Conservation (phyloP, 2,329 filamentous ascomycete species). For the Diplodia seriata region DNA sequence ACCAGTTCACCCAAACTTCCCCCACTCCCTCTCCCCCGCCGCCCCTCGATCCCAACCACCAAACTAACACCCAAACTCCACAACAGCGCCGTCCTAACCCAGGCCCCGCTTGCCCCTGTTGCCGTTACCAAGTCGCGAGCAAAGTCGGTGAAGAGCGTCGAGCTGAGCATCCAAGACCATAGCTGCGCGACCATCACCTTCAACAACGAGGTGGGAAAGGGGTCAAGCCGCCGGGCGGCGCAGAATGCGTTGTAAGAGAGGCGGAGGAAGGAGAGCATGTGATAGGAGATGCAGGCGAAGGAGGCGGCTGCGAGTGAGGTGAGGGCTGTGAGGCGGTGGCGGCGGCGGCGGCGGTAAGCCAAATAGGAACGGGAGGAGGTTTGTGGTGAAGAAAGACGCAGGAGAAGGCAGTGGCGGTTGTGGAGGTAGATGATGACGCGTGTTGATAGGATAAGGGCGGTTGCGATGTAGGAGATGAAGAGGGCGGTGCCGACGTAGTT, state of each 20-base stretch:
- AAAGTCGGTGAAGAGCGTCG: conserved; percentile 10
- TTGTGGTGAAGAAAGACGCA: no score
- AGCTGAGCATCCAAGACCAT: conserved; percentile 5
- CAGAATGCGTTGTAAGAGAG: conserved; percentile 35
- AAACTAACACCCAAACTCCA: background rate
- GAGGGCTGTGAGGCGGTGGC: conserved; percentile 40
- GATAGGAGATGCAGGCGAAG: conserved; percentile 41
- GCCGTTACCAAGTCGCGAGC: background rate
- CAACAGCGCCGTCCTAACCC: conserved; percentile 4
- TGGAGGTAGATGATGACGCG: conserved; percentile 36
- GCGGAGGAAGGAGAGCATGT: conserved; percentile 45
- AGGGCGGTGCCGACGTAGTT: conserved; percentile 43
- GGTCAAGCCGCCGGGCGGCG: background rate
- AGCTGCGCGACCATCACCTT: background rate
- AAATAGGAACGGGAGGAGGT: background rate
- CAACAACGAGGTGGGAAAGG: background rate
- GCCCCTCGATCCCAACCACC: background rate
- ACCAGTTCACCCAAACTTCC: background rate
- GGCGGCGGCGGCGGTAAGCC: conserved; percentile 25
- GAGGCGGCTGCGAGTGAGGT: conserved; percentile 39
- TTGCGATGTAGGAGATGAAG: conserved; percentile 43
- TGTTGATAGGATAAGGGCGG: conserved; percentile 39
- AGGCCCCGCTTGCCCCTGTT: background rate
- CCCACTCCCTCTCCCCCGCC: background rate
- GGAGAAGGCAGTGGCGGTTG: conserved; percentile 33